A percentile compares a stretch with the other conserved stretches of the same genome.
Conservation (phyloP, 2,329 filamentous ascomycete species). For the Cordyceps javanica region DNA sequence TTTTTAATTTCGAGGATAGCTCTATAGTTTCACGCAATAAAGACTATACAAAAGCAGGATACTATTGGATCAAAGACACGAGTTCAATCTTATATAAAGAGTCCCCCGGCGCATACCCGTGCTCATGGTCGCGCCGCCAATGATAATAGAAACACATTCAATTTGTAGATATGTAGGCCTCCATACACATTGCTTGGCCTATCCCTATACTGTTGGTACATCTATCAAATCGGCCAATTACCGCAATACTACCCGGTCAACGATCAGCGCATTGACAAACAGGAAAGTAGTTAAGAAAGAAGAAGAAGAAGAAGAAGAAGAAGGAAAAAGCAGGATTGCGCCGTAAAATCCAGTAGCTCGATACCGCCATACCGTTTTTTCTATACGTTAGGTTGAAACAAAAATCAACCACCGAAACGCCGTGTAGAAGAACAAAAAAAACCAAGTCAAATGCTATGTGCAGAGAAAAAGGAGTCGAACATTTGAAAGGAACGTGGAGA, state of each 20-base stretch:
- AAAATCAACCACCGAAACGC: neutral
- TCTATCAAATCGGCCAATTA: neutral
- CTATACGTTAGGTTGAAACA: neutral
- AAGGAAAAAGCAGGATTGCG: neutral
- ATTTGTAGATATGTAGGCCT: neutral
- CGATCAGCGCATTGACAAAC: neutral
- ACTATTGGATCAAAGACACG: too few relatives aligned
- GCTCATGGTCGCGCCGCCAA: neutral
- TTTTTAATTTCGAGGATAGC: neutral
- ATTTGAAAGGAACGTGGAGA: slow-evolving; percentile 4
- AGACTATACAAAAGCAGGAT: too few relatives aligned
- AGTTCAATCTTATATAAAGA: neutral
- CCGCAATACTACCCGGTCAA: neutral
- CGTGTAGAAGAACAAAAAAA: neutral
- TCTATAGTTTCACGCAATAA: too few relatives aligned
- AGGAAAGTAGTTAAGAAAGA: neutral
- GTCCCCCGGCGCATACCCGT: neutral
- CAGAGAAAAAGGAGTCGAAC: neutral
- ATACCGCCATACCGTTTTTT: neutral
- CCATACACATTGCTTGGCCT: neutral
- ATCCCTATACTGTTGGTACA: slow-evolving; percentile 1
- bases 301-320: neutral
- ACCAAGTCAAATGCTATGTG: neutral
- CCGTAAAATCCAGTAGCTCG: neutral
- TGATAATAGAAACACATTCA: neutral